A percentile compares a stretch with the other conserved stretches of the same genome.
These are phyloP conservation scores for Acrodontium crateriforme DNA, from an alignment of 2,329 filamentous ascomycete species.

Conservation along the genomic window DNA sequence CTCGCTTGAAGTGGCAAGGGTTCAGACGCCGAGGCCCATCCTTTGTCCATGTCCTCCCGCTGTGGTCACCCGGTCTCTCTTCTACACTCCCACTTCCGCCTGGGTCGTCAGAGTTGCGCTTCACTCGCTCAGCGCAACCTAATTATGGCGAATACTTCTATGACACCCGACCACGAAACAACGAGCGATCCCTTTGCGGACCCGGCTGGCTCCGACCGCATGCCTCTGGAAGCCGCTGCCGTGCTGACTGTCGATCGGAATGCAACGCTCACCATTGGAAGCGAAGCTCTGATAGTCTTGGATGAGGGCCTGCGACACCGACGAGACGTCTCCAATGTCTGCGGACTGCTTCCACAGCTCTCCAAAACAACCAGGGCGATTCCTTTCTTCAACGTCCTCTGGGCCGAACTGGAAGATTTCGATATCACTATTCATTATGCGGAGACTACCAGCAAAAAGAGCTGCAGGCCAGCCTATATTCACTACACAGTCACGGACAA, in stretches of 20 bases:
- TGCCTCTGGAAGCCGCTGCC: conserved; percentile 5
- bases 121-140: conserved; percentile 17
- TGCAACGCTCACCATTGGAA: conserved; percentile 46
- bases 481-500: conserved; percentile 44
- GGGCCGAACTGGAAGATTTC: conserved; percentile 51
- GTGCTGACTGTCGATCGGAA: conserved; percentile 37
- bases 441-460: conserved; percentile 35
- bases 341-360: conserved; percentile 35
- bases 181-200: conserved; percentile 20
- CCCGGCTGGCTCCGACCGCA: conserved; percentile 12
- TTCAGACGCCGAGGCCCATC: too few species aligned
- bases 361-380: conserved; percentile 45
- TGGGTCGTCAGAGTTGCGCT: conserved; percentile 9
- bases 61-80: too few species aligned
- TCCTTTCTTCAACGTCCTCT: conserved; percentile 71
- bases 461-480: conserved; percentile 48
- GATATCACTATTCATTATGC: conserved; percentile 63
- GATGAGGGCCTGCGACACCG: conserved; percentile 41
- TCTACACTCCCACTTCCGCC: too few species aligned
- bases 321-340: conserved; percentile 37
- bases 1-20: too few species aligned
- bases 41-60: too few species aligned
- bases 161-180: neutral
- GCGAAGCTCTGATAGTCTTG: conserved; percentile 46
- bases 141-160: neutral